Base-by-base conservation (phyloP, 129 eudicot genomes). In the Helichrysum umbraculigerum region DNA sequence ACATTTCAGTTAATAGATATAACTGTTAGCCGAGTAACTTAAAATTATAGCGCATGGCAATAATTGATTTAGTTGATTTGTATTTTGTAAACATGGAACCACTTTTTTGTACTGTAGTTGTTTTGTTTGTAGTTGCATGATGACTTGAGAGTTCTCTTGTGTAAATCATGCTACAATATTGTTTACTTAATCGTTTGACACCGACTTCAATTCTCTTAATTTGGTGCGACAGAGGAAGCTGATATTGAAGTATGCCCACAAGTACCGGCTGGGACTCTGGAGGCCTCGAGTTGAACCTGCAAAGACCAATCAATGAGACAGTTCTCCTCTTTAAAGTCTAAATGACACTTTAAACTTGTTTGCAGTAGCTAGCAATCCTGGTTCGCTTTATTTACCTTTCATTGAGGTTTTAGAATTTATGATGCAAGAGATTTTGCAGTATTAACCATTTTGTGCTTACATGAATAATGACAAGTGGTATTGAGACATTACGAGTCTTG, bases 221-320 rank as follows among this genome's bases (percentile, higher is more conserved):
- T 39, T 41, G 33, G 57, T 70, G 73, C 62, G 50, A 87, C 96
- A 94, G 99, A 94, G 99, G 84, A 94, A 91, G 94, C 87, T 94
- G 89, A 94, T 94, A 66, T 52, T 94, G 86, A 91, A 87, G 84
- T 85, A 76, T 61, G 90, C 96, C 11, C 96, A 94, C 87, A 91
- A 94, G 82, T 94, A 91, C 80, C 81, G 97, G 81, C 82, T 94
- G 74, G 99, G 99, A 83, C 96, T 94, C 69, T 94, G 97, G 97
- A 89, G 96, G 84, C 99, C 99, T 33, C 81, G 92, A 68, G 85
- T 86, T 15, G 90, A 79, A 70, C 81, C 86, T 51, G 76, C 75
- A 74, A 80, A 80, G 68, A 15, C 71, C 70, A 68, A 68, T 34
- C n/a, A n/a, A n/a, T n/a, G n/a, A n/a, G n/a, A n/a, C n/a, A n/a